Evolutionary conservation across 176 grass and related monocot species (phyloP).

Genomic region (Elymus sibiricus): DNA sequence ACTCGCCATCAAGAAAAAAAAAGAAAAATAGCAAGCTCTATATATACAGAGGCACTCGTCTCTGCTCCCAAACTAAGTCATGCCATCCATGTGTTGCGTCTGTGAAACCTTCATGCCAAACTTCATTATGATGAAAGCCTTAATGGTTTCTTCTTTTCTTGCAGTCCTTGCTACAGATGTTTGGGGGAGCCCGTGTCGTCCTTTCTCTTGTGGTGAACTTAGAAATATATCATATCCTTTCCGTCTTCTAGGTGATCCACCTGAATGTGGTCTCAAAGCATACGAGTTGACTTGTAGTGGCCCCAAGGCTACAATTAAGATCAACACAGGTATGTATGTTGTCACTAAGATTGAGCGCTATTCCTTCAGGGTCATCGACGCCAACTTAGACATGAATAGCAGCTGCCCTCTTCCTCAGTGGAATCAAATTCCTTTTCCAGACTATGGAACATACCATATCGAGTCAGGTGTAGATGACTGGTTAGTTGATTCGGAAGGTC

Average conservation of each 20-base stretch:
- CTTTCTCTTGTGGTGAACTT: slow-evolving; percentile 1
- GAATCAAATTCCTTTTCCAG: not conserved
- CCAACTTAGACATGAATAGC: not conserved
- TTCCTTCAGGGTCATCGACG: slow-evolving; percentile 29
- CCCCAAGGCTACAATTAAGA: too few relatives aligned
- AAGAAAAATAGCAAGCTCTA: too few relatives aligned
- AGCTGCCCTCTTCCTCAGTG: slow-evolving; percentile 12
- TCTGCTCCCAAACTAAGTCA: not conserved
- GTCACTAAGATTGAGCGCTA: not conserved
- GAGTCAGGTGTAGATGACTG: too few relatives aligned
- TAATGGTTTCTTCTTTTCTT: not conserved
- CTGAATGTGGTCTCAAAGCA: not conserved
- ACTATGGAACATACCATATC: too few relatives aligned
- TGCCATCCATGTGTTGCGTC: not conserved
- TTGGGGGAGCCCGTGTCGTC: not conserved
- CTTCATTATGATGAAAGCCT: not conserved
- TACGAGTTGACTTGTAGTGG: too few relatives aligned
- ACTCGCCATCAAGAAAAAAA: too few relatives aligned
- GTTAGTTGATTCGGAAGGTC: not conserved
- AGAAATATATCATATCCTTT: not conserved
- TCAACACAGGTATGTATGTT: not conserved
- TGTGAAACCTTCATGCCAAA: not conserved
- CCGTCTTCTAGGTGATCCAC: not conserved
- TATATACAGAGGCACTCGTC: not conserved
- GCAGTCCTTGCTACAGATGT: not conserved